Evolutionary conservation across 176 grass and related monocot genomes (phyloP), one percentile per base, ranked within the genome.

Genomic region (Lolium multiflorum): DNA sequence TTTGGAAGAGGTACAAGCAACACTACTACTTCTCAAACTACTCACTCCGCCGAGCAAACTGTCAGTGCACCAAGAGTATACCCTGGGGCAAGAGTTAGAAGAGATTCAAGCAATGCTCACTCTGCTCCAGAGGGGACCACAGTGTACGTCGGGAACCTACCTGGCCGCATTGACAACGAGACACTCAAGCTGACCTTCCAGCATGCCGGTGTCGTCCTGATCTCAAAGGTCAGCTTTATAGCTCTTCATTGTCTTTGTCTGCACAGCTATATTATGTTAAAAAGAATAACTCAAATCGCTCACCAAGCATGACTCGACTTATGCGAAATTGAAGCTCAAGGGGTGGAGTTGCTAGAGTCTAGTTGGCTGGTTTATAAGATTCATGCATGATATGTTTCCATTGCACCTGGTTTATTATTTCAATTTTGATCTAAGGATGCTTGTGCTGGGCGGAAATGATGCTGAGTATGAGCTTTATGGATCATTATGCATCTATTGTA

Each of bases 171-270:
- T 73, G 70, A 73, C 70, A 14, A 25, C 48, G 70, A 73, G 70
- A 24, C n/a, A 73, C 70, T 73, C 43, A 73, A 73, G 70, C n/a
- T 47, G 43, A 73, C 18, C 70, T 73, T 73, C 70, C 70, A 73
- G 44, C 11, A 22, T 12, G 70, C 70, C 1, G 70, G 43, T 46
- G 70, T 49, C 0, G 70, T 73, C n/a, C 43, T 73, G 43, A 8
- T 48, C 43, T 73, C 70, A 73, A 73, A 73, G 43, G 70, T 48
- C 11, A 73, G 70, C 11, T 0, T 73, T 73, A 22, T 48, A 24
- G 43, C 11, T 22, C 10, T 72, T 72, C 69, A 71, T 72, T 47
- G 11, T 72, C 69, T 24, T 63, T 72, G 9, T 72, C 69, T 4
- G 10, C 11, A 14, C 10, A 72, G 41, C 41, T 24, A 47, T 72